These are phyloP conservation scores for Aegilops longissima DNA, from an alignment of 176 grass and related monocot genomes.

Conservation along the genomic window DNA sequence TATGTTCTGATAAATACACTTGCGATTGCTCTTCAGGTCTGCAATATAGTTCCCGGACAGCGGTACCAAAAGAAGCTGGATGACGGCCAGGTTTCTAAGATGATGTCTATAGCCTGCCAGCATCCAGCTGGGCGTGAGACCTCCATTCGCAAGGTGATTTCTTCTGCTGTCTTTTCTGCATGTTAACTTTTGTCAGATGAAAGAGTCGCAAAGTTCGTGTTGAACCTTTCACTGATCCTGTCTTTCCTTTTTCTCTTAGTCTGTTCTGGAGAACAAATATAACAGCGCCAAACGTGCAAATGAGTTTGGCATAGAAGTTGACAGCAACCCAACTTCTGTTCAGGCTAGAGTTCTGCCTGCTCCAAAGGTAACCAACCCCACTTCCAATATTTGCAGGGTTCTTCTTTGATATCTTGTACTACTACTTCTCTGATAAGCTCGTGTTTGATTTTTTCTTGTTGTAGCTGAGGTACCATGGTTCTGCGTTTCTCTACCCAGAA, in stretches of 20 bases:
- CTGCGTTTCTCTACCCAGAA: constrained; percentile 27
- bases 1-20: constrained; percentile 6
- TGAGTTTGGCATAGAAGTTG: constrained; percentile 73
- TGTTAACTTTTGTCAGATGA: constrained; percentile 9
- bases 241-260: constrained; percentile 30
- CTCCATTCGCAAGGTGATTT: constrained; percentile 43
- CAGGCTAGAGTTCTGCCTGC: constrained; percentile 56
- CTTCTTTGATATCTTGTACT: neutral
- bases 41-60: constrained; percentile 60
- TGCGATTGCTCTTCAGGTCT: constrained; percentile 38
- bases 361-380: constrained; percentile 41
- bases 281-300: constrained; percentile 40
- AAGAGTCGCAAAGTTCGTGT: neutral
- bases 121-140: constrained; percentile 11
- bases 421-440: neutral
- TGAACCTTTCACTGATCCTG: neutral
- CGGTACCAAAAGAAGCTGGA: constrained; percentile 59
- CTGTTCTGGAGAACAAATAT: constrained; percentile 45
- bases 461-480: constrained; percentile 58
- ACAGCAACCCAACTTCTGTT: constrained; percentile 38
- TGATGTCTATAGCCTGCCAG: constrained; percentile 45
- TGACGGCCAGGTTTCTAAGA: constrained; percentile 22
- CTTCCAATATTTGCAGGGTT: neutral
- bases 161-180: neutral
- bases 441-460: neutral